Evolutionary conservation across 768 basidiomycete species (phyloP), one percentile per base, ranked within the genome.

Genomic region (Phaeotremella skinneri): DNA sequence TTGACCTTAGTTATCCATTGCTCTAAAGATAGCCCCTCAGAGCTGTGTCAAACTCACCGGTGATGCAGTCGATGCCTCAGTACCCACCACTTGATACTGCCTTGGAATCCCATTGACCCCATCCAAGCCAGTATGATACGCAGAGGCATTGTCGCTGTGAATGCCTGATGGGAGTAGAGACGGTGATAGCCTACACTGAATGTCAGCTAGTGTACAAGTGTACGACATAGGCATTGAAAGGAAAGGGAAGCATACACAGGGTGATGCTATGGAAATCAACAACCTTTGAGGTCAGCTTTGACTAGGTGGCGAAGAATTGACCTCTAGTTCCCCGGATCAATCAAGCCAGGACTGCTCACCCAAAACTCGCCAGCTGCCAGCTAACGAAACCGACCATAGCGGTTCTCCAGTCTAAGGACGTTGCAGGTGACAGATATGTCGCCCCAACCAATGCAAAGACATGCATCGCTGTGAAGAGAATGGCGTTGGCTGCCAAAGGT

Each of bases 31-130:
- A 0, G 25, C 16, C 42, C 6, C 11, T 48, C 4, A 57, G 54
- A 7, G 34, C 34, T 53, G 5, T 13, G 52, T 32, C 29, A 25
- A n/a, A 67, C 74, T 67, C 23, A 76, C 75, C 75, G 81, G 79
- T 90, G 88, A 71, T 89, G 87, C 50, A 89, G 76, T 49, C 87
- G 80, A 78, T 89, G 88, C 61, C 87, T 79, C 34, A 89, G 79
- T 0, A 76, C 69, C 76, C 74, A 75, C 84, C 85, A 86, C 85
- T 88, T 87, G 69, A 89, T 87, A 42, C 86, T 87, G 2, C 88
- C 89, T 69, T 90, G 88, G 64, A 89, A 87, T 0, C 84, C 88
- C 49, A 85, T 82, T 2, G 85, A 83, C 0, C 89, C 88, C 71
- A 89, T 77, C 27, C 82, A 76, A 20, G 87, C 86, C 30, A 90